Base-by-base conservation (phyloP, 768 basidiomycete genomes). In the Suillus bovinus region DNA sequence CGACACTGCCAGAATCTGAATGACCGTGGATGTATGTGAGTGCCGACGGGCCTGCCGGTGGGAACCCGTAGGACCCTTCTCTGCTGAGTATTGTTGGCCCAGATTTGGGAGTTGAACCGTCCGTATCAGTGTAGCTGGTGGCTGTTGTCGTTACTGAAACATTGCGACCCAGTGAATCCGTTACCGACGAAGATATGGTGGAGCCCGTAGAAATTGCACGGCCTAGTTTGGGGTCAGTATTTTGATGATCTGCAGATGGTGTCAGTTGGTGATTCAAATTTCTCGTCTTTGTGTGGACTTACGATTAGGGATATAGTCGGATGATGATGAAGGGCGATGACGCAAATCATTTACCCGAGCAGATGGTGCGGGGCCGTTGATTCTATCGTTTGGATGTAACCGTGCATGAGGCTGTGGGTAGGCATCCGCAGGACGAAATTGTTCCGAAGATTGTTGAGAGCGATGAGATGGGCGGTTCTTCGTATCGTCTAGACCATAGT, bases 201-300 rank as follows among this genome's bases (percentile, higher is more conserved):
- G 73, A 74, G 27, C 65, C 71, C 33, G 63, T 67, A 20, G 73
- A 74, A 16, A 65, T 65, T n/a, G 74, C 67, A 58, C 73, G 74
- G 8, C 61, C 73, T 1, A 74, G 29, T 9, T 38, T 33, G 16
- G 33, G 66, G 3, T 73, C 67, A 9, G 60, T 9, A 33, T 61
- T 74, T 73, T 62, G 61, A 44, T 50, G 49, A 27, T 22, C 41
- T 44, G 39, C 14, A 16, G 58, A 56, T 57, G 5, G 6, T 5
- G 6, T 14, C 16, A 54, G 17, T 31, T 14, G 38, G 29, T 5
- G 11, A 56, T 71, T 53, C 69, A 61, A 20, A 16, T 24, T 49
- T 20, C 34, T 22, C 33, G 5, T 5, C 27, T 16, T 27, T 14
- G 38, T 16, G 60, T 20, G 9, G 38, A 71, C 73, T 52, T 66